A percentile compares a stretch with the other conserved stretches of the same genome.
phyloP scores from a whole-genome alignment of 306 rosid species.

The Lathyrus tuberosus region DNA sequence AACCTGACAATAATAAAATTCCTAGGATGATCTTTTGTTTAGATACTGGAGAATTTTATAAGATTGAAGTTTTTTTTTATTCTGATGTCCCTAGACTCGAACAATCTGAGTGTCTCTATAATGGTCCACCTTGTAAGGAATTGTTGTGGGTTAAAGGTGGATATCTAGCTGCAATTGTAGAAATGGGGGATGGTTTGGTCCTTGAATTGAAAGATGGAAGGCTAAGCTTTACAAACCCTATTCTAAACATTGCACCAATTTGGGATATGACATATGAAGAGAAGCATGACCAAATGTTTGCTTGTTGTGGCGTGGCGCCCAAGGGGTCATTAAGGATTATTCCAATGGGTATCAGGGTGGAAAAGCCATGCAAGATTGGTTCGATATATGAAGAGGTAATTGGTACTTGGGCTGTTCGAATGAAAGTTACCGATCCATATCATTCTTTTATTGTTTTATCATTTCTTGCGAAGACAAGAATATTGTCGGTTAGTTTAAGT shows the following conservation, averaged over 20 bases:
- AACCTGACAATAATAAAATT: conserved; percentile 58
- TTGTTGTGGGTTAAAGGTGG: conserved; percentile 88
- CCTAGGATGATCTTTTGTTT: conserved; percentile 70
- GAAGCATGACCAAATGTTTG: conserved; percentile 81
- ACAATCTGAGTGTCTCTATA: conserved; percentile 78
- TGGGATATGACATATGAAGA: conserved; percentile 84
- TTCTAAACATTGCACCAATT: conserved; percentile 76
- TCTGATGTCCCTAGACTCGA: conserved; percentile 58
- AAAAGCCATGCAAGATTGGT: conserved; percentile 63
- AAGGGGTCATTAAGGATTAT: conserved; percentile 36
- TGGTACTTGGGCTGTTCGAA: conserved; percentile 58
- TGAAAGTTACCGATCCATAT: conserved; percentile 66
- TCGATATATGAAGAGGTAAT: conserved; percentile 80
- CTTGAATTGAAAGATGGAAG: background rate
- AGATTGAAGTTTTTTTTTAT: conserved; percentile 65
- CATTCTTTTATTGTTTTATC: conserved; percentile 87
- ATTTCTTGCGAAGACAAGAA: conserved; percentile 83
- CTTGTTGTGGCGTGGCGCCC: conserved; percentile 87
- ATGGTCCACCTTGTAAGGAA: conserved; percentile 69
- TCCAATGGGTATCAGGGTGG: conserved; percentile 73
- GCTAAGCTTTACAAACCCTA: background rate
- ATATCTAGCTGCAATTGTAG: conserved; percentile 50
- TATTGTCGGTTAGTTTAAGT: conserved; percentile 81
- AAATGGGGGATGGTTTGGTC: background rate
- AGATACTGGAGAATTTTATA: conserved; percentile 78